Evolutionary conservation across 139 green algal genomes (phyloP), one percentile per base, ranked within the genome.

Genomic region (Ettlia oleoabundans): DNA sequence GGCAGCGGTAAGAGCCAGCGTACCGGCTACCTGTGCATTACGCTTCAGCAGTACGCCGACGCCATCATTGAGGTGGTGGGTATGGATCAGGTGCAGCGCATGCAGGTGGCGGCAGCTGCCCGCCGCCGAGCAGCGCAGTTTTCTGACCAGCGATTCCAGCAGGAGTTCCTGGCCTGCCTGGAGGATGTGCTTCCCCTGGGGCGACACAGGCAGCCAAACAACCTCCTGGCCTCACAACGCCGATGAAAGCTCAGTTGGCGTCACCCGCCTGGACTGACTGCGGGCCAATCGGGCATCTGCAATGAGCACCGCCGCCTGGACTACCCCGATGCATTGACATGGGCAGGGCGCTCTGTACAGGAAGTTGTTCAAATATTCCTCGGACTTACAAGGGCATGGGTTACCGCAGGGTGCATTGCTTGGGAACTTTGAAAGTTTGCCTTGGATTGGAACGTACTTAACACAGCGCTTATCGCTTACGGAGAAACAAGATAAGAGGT

Each of bases 11-110:
- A 63, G 2, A 7, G n/a, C 35, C 84, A 90, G 64, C 10, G 64
- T n/a, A 92, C 86, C 1, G 94, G 94, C 21, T 96, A 91, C 78
- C 90, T 95, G 41, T 94, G 91, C 64, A 71, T 35, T 18, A 94
- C 71, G 2, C 65, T 86, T 53, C 86, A 92, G 47, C 87, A 95
- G 85, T 98, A 95, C 82, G 87, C 91, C 24, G 78, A 89, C 26
- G 94, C 93, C 1, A 67, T 89, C 18, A 78, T 77, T 1, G 58
- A 94, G 78, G 91, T 96, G 68, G 73, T 98, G 40, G 84, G 81
- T 52, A 96, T 98, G 94, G 86, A 89, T 3, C 89, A 95, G 67
- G 24, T 61, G 1, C 85, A 91, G 42, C 82, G 94, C 52, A 81
- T 95, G 58, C 82, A 81, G 28, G 92, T 97, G 30, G 88, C 94